A percentile compares a stretch with the other conserved stretches of the same genome.
phyloP scores from a whole-genome alignment of 352 stramenopile genomes.

The Globisporangium spinosum region DNA sequence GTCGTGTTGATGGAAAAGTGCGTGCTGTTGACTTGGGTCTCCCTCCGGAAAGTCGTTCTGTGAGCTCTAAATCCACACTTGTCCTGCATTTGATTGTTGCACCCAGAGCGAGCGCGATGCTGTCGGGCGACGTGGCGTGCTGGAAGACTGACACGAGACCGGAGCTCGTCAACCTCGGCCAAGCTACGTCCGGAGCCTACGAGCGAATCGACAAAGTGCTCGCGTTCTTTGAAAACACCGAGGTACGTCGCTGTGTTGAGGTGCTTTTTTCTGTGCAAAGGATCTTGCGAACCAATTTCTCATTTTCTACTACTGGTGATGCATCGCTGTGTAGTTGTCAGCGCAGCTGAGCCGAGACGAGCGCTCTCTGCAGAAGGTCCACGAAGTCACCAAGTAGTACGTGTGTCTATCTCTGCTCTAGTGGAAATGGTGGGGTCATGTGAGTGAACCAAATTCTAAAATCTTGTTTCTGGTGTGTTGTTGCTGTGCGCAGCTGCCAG shows the following conservation, averaged over 20 bases:
- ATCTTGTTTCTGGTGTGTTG: neutral
- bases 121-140: conserved; percentile 29
- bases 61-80: neutral
- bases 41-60: neutral
- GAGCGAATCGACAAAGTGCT: conserved; percentile 33
- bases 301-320: neutral
- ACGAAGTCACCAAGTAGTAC: conserved; percentile 36
- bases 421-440: neutral
- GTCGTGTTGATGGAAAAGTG: conserved; percentile 31
- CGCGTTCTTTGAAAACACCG: conserved; percentile 33
- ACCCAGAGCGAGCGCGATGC: conserved; percentile 26
- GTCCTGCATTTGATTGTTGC: neutral
- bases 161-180: conserved; percentile 29
- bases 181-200: conserved; percentile 21
- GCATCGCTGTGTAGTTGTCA: conserved; percentile 5
- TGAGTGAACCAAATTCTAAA: neutral
- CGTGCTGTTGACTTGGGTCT: neutral
- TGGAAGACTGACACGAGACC: conserved; percentile 20
- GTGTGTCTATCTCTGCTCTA: neutral
- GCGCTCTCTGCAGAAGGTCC: conserved; percentile 14
- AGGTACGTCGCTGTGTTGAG: conserved; percentile 16
- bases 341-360: conserved; percentile 15
- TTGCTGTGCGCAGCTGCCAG: conserved; percentile 25
- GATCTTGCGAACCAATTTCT: neutral
- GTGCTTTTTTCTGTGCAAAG: neutral